These are phyloP conservation scores for Colletotrichum higginsianum DNA, from an alignment of 2,329 filamentous ascomycete species.

Conservation along the genomic window DNA sequence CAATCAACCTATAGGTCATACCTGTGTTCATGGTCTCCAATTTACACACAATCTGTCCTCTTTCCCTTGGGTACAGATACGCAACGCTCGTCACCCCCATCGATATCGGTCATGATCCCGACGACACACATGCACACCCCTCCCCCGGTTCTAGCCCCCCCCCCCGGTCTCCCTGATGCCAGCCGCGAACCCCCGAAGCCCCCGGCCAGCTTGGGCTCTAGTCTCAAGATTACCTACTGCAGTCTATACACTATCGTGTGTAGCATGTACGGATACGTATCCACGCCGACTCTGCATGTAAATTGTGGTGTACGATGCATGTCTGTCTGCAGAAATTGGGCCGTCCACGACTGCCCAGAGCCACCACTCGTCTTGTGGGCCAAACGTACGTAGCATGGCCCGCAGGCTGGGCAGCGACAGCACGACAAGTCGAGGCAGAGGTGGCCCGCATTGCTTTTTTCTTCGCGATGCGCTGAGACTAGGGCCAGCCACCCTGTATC, in stretches of 20 bases:
- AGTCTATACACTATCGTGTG: slow-evolving; percentile 5
- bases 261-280: slow-evolving; percentile 18
- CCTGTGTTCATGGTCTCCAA: no score
- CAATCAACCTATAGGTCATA: no score
- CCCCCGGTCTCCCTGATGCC: slow-evolving; percentile 19
- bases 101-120: slow-evolving; percentile 7
- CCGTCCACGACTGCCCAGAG: not conserved
- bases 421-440: slow-evolving; percentile 8
- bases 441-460: slow-evolving; percentile 36
- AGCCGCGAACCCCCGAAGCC: not conserved
- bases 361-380: slow-evolving; percentile 2
- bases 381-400: slow-evolving; percentile 22
- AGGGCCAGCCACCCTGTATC: slow-evolving; percentile 36
- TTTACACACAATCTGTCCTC: not conserved
- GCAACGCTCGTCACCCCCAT: not conserved
- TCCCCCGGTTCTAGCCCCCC: not conserved
- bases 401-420: slow-evolving; percentile 1
- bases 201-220: slow-evolving; percentile 10
- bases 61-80: slow-evolving; percentile 15
- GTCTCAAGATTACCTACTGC: slow-evolving; percentile 29
- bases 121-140: not conserved
- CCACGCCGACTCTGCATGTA: slow-evolving; percentile 10
- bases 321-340: slow-evolving; percentile 28
- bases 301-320: not conserved
- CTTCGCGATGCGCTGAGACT: slow-evolving; percentile 38